Percentiles rank a stretch among this genome's conserved stretches.
These are phyloP conservation scores for Hippophae rhamnoides DNA, from an alignment of 306 rosid species.

Conservation along the genomic window DNA sequence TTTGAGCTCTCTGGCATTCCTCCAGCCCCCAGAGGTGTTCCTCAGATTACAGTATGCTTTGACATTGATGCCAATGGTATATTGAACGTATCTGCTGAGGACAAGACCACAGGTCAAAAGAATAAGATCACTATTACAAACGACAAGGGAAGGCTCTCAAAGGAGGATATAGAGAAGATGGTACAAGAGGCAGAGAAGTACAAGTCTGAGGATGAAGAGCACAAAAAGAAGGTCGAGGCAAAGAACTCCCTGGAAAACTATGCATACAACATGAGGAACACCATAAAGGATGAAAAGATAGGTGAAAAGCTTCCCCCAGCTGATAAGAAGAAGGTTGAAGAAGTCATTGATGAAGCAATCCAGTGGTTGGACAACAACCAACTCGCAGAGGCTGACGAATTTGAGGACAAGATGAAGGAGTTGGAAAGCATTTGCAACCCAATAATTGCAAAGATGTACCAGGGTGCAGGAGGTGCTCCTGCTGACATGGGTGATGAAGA, in stretches of 20 bases:
- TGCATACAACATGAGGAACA: slow-evolving; percentile 3
- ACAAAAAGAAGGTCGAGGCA: not conserved
- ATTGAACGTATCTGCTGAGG: not conserved
- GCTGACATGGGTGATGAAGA: not conserved
- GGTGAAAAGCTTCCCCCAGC: not conserved
- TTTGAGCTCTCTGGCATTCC: slow-evolving; percentile 1
- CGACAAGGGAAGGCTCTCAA: slow-evolving; percentile 1
- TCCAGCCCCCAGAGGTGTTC: slow-evolving; percentile 2
- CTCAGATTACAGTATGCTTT: not conserved
- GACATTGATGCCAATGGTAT: slow-evolving; percentile 1
- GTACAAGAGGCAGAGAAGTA: not conserved
- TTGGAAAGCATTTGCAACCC: not conserved
- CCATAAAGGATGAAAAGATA: not conserved
- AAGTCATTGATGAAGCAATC: not conserved
- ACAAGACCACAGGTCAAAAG: not conserved
- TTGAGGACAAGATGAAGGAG: slow-evolving; percentile 1
- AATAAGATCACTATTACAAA: not conserved
- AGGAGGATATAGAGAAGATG: not conserved
- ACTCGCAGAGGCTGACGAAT: not conserved
- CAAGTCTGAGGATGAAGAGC: slow-evolving; percentile 2
- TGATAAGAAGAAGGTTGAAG: not conserved
- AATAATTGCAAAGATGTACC: slow-evolving; percentile 1
- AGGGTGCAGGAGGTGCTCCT: not conserved
- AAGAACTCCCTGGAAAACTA: not conserved
- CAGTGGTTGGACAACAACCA: not conserved